phyloP scores from a whole-genome alignment of 768 basidiomycete species.

The Psilocybe cyanescens region DNA sequence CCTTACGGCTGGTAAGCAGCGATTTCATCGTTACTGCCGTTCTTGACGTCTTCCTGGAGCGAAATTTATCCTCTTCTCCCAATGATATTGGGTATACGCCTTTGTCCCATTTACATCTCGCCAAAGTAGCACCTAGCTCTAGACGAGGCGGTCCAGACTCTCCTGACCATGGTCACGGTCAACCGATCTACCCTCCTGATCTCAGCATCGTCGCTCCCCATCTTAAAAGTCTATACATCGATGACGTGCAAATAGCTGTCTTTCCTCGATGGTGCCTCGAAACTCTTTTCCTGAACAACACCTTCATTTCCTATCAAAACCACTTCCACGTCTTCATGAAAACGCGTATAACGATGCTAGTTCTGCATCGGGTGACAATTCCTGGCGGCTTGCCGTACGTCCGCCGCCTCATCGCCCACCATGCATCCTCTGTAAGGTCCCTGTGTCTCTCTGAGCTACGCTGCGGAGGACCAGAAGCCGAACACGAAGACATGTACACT shows the following conservation, averaged over 20 bases:
- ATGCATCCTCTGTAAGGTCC: neutral
- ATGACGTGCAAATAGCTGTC: neutral
- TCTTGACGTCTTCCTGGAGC: constrained; percentile 14
- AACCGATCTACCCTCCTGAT: constrained; percentile 8
- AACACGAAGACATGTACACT: constrained; percentile 3
- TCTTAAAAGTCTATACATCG: constrained; percentile 6
- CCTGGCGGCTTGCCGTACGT: constrained; percentile 6
- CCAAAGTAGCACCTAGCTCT: neutral
- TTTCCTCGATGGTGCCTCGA: constrained; percentile 7
- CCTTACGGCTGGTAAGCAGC: constrained; percentile 4
- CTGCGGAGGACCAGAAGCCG: neutral
- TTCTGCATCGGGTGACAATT: constrained; percentile 6
- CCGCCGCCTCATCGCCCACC: neutral
- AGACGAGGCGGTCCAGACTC: neutral
- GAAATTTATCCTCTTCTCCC: constrained; percentile 7
- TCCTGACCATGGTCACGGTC: neutral
- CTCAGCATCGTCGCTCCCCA: constrained; percentile 10
- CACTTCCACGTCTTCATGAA: constrained; percentile 13
- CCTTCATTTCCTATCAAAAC: constrained; percentile 3
- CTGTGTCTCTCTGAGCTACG: constrained; percentile 9
- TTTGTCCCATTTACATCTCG: constrained; percentile 6
- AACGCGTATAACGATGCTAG: neutral
- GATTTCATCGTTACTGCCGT: constrained; percentile 5
- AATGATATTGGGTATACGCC: neutral
- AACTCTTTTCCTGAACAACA: neutral